Base-by-base conservation (phyloP, 352 stramenopile genomes). In the Pythium dissimile region DNA sequence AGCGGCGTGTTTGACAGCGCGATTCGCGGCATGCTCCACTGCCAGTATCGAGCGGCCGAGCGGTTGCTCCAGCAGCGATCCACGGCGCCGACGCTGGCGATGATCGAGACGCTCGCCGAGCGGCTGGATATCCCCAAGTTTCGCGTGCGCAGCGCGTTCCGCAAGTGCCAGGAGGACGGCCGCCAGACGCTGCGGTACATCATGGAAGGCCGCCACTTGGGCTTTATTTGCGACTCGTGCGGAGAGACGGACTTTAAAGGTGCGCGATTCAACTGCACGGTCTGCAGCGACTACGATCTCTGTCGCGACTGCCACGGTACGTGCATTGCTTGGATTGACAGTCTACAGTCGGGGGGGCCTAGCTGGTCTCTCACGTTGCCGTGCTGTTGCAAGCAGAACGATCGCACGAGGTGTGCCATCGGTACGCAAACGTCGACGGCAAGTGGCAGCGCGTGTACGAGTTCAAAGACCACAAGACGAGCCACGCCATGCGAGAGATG, bases 151-250 rank as follows among this genome's bases (percentile, higher is more conserved):
- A 93, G 81, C 58, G 84, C 80, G 34, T 90, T 90, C 54, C 76
- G 75, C 47, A 93, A 92, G 62, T 93, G 84, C 55, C 69, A 73
- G 28, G 75, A 93, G 45, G 75, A 93, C 53, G 73, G 73, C 1
- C 64, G 75, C 13, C 67, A 65, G 4, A 92, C 84, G 15, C 62
- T 93, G 43, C 58, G 68, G 43, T 93, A 89, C 55, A 89, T 93
- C 47, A 92, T 93, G 84, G 81, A 90, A 50, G 84, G 79, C 0
- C 72, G 81, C 6, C 84, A 93, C 45, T 57, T 93, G 11, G 84
- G 84, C 0, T 93, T 93, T 45, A 91, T 91, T 37, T 93, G 84
- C 51, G 84, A 93, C 50, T 86, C 72, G 35, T 93, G 81, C 38
- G 84, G 80, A 12, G 73, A 91, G 68, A 90, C 81, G 21, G 81